phyloP scores from a whole-genome alignment of 192 early-diverging fungal genomes.

The Coemansia sp. region DNA sequence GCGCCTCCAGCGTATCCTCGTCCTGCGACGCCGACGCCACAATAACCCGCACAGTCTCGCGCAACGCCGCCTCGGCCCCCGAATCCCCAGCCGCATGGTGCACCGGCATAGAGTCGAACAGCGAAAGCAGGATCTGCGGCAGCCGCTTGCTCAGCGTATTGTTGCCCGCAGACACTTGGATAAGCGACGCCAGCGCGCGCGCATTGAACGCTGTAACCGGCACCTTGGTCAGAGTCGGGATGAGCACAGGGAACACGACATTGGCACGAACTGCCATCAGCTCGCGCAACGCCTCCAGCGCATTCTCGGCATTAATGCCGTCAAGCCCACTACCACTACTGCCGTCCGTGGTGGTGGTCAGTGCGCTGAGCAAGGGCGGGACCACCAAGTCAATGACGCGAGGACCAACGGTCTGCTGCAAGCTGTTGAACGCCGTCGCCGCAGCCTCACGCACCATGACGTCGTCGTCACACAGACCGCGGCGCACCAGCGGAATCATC shows the following conservation, averaged over 20 bases:
- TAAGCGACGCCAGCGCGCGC: constrained; percentile 83
- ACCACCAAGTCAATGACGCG: constrained; percentile 93
- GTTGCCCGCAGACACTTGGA: constrained; percentile 83
- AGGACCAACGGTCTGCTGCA: constrained; percentile 90
- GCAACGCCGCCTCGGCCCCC: constrained; percentile 66
- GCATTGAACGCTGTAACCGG: constrained; percentile 95
- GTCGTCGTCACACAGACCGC: constrained; percentile 85
- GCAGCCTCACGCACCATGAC: constrained; percentile 91
- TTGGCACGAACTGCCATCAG: constrained; percentile 97
- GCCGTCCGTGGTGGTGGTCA: constrained; percentile 52
- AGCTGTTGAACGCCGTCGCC: constrained; percentile 88
- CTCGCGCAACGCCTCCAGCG: constrained; percentile 94
- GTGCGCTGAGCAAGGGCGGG: constrained; percentile 82
- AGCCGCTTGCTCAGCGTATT: constrained; percentile 75
- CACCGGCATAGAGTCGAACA: constrained; percentile 77
- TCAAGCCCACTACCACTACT: neutral
- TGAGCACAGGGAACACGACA: constrained; percentile 97
- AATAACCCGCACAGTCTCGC: constrained; percentile 73
- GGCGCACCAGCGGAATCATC: constrained; percentile 81
- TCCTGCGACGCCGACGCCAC: constrained; percentile 74
- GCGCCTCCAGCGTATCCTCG: constrained; percentile 76
- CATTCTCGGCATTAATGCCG: constrained; percentile 60
- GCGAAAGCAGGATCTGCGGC: constrained; percentile 74
- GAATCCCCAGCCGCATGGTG: constrained; percentile 60
- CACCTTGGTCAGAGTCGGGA: constrained; percentile 87